Evolutionary conservation across 2,329 filamentous ascomycete species (phyloP), one percentile per base, ranked within the genome.

Genomic region (Aspergillus sp.): DNA sequence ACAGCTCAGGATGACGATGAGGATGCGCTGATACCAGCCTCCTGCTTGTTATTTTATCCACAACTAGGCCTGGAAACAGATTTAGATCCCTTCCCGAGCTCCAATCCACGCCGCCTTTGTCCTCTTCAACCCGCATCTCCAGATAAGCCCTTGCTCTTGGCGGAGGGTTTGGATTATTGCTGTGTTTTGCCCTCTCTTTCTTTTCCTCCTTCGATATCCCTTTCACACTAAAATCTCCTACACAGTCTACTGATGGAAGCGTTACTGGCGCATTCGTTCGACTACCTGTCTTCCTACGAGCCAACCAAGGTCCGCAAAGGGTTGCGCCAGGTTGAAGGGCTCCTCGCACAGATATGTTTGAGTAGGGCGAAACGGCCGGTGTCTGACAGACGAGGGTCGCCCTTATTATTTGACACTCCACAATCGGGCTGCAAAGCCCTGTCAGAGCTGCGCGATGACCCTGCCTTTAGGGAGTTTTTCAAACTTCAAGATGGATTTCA

Each of bases 401-500:
- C 78, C 63, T 66, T 80, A 50, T 69, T 76, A 4, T 71, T 76
- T 41, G 77, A 75, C 30, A 69, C 76, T 56, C 69, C 76, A 57
- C 77, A 80, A 53, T 79, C 80, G 9, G 76, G 79, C 31, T 80
- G 81, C 56, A 93, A 91, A 78, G 83, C 84, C 15, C 83, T 97
- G 54, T 81, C 81, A 23, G 89, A 92, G 60, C 80, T 97, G 65
- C 85, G 86, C 54, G 86, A 89, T 66, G 95, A 98, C 77, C 92
- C 91, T 22, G 94, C 93, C 22, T 98, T 97, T 75, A 84, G 92
- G 68, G 93, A 97, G 78, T 98, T 98, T 82, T 97, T 97, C 82
- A 92, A 96, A 76, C 77, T 98, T 67, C 95, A 99, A 77, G 93
- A 98, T 74, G 92, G 93, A 3, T 99, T 99, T 74, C 92, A 98